A percentile compares a stretch with the other conserved stretches of the same genome.
Conservation (phyloP, 2,329 filamentous ascomycete genomes). For the Myriosclerotinia duriaeana region DNA sequence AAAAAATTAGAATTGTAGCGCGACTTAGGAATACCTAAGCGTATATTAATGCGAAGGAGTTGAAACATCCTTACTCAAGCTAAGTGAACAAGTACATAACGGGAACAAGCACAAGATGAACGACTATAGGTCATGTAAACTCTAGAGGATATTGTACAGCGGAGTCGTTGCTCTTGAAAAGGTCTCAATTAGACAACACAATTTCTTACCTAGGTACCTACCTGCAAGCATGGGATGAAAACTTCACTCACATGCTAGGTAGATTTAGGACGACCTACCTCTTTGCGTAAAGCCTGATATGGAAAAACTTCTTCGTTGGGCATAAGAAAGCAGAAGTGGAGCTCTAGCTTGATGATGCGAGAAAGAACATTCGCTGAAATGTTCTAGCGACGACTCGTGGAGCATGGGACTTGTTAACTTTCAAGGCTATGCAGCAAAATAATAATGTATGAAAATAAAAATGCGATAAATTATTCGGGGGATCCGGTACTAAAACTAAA, state of each 20-base stretch:
- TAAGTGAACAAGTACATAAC: background rate
- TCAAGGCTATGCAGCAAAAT: conserved; percentile 11
- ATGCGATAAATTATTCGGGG: conserved; percentile 16
- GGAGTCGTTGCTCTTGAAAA: conserved; percentile 8
- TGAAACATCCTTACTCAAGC: conserved; percentile 13
- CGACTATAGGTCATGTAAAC: background rate
- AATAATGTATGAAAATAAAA: background rate
- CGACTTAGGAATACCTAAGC: conserved; percentile 10
- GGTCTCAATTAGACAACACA: background rate
- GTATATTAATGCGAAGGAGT: conserved; percentile 16
- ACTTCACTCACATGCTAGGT: conserved; percentile 7
- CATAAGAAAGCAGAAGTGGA: background rate
- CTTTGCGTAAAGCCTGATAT: conserved; percentile 19
- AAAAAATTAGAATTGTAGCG: conserved; percentile 16
- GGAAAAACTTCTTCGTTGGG: conserved; percentile 9
- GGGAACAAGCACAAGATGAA: background rate
- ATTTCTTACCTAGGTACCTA: background rate
- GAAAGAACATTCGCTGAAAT: conserved; percentile 18
- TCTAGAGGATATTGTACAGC: conserved; percentile 11
- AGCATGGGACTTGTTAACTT: conserved; percentile 14
- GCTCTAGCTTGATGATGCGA: conserved; percentile 6
- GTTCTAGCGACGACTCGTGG: conserved; percentile 9
- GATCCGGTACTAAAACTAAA: conserved; percentile 7
- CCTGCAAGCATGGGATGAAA: conserved; percentile 5
- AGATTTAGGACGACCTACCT: conserved; percentile 7